phyloP scores from a whole-genome alignment of 163 green algal species.

The Volvox carteri region DNA sequence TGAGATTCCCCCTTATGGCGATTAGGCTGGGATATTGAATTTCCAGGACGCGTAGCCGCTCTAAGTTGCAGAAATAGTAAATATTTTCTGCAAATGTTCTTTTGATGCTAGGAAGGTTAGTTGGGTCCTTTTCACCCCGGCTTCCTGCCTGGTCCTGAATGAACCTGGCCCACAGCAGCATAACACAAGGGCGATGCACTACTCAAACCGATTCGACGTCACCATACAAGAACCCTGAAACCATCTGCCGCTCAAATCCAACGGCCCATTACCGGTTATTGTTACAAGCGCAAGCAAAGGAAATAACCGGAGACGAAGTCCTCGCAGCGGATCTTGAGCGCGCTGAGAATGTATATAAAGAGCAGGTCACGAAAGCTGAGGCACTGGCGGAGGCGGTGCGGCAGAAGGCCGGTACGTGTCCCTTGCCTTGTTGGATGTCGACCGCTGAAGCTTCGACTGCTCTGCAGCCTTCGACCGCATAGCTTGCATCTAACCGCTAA shows the following conservation, averaged over 20 bases:
- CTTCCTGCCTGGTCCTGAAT: conserved; percentile 9
- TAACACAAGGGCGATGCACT: neutral
- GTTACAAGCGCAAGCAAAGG: neutral
- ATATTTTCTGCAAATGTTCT: too few species aligned
- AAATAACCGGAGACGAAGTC: neutral
- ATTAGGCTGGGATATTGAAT: too few species aligned
- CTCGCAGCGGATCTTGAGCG: neutral
- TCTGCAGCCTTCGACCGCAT: neutral
- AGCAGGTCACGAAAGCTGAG: neutral
- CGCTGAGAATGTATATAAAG: neutral
- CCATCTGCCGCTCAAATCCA: neutral
- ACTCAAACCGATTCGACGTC: neutral
- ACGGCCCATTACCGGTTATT: conserved; percentile 2
- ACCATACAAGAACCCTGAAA: neutral
- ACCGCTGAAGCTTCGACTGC: neutral
- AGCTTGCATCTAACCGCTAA: neutral
- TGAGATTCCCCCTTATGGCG: too few species aligned
- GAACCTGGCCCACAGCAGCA: neutral
- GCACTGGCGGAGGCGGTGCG: neutral
- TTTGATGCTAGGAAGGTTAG: too few species aligned
- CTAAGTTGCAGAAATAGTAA: too few species aligned
- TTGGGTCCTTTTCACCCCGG: too few species aligned
- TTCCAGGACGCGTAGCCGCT: too few species aligned
- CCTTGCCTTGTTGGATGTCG: neutral
- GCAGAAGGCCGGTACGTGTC: conserved; percentile 8